Conservation (phyloP, 768 basidiomycete species). For the Aureoboletus auriporus region DNA sequence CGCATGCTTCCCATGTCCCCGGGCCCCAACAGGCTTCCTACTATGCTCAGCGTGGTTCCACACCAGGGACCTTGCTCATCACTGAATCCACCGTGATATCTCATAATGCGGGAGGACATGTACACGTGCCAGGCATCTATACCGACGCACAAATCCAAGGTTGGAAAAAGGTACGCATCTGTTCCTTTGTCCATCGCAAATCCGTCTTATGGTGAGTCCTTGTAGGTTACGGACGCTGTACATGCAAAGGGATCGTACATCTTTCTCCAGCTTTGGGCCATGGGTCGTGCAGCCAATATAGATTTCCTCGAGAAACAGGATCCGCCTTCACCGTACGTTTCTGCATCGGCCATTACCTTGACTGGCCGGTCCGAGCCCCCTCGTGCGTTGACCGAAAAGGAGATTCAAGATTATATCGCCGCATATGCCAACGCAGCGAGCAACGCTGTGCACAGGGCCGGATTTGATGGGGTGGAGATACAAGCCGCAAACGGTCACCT, state of each 20-base stretch:
- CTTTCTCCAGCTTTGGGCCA: conserved; percentile 50
- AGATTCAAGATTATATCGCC: conserved; percentile 32
- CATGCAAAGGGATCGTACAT: conserved; percentile 50
- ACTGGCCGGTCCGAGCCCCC: conserved; percentile 10
- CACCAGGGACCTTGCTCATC: conserved; percentile 52
- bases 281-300: conserved; percentile 46
- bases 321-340: conserved; percentile 32
- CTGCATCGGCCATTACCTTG: conserved; percentile 30
- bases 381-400: conserved; percentile 21
- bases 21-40: conserved; percentile 39
- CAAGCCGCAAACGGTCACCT: conserved; percentile 44
- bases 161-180: conserved; percentile 42
- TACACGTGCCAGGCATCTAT: conserved; percentile 61
- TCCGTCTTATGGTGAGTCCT: conserved; percentile 9
- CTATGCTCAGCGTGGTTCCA: conserved; percentile 44
- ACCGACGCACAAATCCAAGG: conserved; percentile 49
- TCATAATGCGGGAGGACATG: conserved; percentile 42
- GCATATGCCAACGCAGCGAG: conserved; percentile 30
- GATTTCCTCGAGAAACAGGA: conserved; percentile 25
- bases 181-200: no score
- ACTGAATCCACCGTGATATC: conserved; percentile 56
- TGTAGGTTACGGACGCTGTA: conserved; percentile 53
- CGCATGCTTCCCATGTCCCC: conserved; percentile 32
- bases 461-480: conserved; percentile 47
- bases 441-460: conserved; percentile 33